Base-by-base conservation (phyloP, 2,329 filamentous ascomycete species). In the Pseudocercospora fuligena region DNA sequence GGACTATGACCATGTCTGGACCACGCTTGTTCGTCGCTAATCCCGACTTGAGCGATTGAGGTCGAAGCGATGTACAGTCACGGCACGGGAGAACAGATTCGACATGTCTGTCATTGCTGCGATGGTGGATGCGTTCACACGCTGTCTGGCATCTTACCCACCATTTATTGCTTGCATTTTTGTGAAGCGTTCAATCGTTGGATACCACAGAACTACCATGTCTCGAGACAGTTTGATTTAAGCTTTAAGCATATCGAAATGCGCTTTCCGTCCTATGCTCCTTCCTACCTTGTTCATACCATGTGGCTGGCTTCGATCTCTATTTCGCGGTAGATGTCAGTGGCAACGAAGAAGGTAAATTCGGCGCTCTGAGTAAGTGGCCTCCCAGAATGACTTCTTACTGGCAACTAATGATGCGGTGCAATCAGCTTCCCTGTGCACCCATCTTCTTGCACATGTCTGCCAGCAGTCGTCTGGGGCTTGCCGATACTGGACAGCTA, bases 21-120 rank as follows among this genome's bases (percentile, higher is more conserved):
- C 89, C 89, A 58, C 87, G 92, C 69, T 85, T 96, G 66, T 95
- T 92, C 79, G 93, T 96, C 75, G 92, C 92, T 73, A 96, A 96
- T 79, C 92, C 92, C 19, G 92, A 95, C 79, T 87, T 82, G 67
- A 83, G 81, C 74, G 82, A 84, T 72, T 84, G 58, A 71, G 60
- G n/a, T 43, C 16, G 53, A 14, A 54, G 21, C 16, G 2, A 27
- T 27, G 14, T 27, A 21, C 27, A 27, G n/a, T 27, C 25, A 25
- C 16, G 53, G 53, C 27, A 57, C 27, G n/a, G n/a, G 31, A 31
- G 36, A 58, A 58, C 56, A 58, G 29, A 43, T 25, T 36, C 33
- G 36, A 36, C 31, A 21, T 33, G 9, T 43, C 14, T 27, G 9
- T 40, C 31, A 6, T 40, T 21, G 54, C 47, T 27, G 16, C 21